Base-by-base conservation (phyloP, 2,329 filamentous ascomycete species). In the Metarhizium humberi region DNA sequence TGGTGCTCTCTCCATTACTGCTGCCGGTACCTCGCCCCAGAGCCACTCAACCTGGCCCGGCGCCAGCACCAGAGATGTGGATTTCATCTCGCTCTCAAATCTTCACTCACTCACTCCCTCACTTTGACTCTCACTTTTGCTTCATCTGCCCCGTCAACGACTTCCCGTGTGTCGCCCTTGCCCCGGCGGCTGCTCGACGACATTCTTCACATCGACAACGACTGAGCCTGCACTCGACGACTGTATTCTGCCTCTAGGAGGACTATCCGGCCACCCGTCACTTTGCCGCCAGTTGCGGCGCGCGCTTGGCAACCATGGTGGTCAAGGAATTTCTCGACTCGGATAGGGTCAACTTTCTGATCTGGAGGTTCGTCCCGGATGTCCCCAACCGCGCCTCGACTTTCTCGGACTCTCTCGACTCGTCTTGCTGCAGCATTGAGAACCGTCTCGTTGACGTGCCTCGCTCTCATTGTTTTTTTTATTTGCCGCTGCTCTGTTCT, bases 301-400 rank as follows among this genome's bases (percentile, higher is more conserved):
- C 65, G 57, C 60, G 62, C 60, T 55, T 55, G 54, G 59, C 60
- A 59, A 66, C 64, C 65, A 83, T 82, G 79, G 69, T 71, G 62
- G 62, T 64, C 66, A 83, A 82, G 74, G 80, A 84, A 73, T 76
- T 77, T 67, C 76, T 86, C 65, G 79, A 84, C 77, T 84, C 81
- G 62, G 78, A 86, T 71, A 78, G 80, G 75, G 75, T 86, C 77
- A 86, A 86, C 75, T 86, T 82, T 77, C 78, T 86, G 70, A 78
- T 86, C 69, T 86, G 83, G 83, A 84, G 81, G 83, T 86, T 77
- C 71, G 82, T 79, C 65, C 61, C 11, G 20, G 20, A 30, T 30
- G 3, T 64, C 57, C 56, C 59, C 62, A 61, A 61, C 63, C 62
- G 59, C 61, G 59, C 61, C 59, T 58, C 61, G 63, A 25, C 25